Conservation (phyloP, 495 filamentous ascomycete genomes). For the Lophiotrema nucula region DNA sequence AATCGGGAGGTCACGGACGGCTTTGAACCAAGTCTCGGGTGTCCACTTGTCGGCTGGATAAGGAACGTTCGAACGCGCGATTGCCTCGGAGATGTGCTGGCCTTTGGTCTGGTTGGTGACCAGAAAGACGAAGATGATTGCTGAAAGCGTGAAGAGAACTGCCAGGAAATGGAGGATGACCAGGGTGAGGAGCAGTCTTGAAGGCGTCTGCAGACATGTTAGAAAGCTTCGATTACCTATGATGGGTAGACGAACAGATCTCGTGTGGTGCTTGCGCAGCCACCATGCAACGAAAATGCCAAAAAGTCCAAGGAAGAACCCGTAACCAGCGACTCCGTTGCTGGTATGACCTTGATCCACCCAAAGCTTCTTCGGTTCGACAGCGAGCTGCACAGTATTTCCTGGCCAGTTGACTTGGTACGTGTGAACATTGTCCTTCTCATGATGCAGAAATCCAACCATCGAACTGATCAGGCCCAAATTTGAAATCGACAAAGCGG, state of each 20-base stretch:
- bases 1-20: conserved; percentile 50
- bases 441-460: conserved; percentile 48
- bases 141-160: conserved; percentile 48
- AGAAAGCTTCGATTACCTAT: background rate
- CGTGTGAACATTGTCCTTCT: conserved; percentile 32
- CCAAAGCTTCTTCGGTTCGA: conserved; percentile 46
- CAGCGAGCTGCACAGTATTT: conserved; percentile 40
- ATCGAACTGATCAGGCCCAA: conserved; percentile 47
- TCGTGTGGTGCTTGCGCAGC: conserved; percentile 25
- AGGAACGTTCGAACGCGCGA: conserved; percentile 37
- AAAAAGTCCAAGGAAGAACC: conserved; percentile 49
- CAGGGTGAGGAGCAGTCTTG: conserved; percentile 42
- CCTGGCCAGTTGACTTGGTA: conserved; percentile 40
- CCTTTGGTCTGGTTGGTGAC: conserved; percentile 44
- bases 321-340: conserved; percentile 53
- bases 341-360: conserved; percentile 50
- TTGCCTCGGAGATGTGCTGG: conserved; percentile 43
- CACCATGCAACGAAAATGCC: conserved; percentile 46
- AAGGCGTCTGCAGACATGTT: conserved; percentile 36
- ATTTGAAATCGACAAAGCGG: conserved; percentile 25
- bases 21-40: conserved; percentile 56
- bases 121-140: conserved; percentile 44
- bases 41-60: conserved; percentile 54
- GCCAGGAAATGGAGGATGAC: conserved; percentile 43
- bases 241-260: background rate